These are phyloP conservation scores for Cryptococcus jaspeensis DNA, from an alignment of 1,284 basidiomycete species.

Conservation along the genomic window DNA sequence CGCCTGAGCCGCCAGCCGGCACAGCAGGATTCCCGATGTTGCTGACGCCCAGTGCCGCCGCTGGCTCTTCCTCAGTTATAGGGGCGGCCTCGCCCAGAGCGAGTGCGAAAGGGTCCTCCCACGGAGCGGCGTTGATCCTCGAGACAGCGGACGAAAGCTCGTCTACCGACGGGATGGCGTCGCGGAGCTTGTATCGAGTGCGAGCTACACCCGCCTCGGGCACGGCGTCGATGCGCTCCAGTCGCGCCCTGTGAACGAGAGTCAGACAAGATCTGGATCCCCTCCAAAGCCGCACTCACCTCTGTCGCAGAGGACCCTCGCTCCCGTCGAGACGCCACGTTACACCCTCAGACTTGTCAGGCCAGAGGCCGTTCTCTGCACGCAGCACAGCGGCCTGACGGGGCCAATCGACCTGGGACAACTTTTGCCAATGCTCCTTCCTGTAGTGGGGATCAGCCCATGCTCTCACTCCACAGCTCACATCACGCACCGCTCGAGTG, in stretches of 20 bases:
- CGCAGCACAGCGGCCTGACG: slow-evolving; percentile 38
- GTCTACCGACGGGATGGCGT: slow-evolving; percentile 61
- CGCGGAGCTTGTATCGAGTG: slow-evolving; percentile 49
- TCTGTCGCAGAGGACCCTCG: slow-evolving; percentile 78
- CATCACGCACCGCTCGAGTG: slow-evolving; percentile 35
- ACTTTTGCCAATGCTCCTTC: slow-evolving; percentile 49
- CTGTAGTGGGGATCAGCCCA: slow-evolving; percentile 19
- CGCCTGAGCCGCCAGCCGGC: background rate
- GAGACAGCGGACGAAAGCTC: slow-evolving; percentile 61
- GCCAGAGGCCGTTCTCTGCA: slow-evolving; percentile 75
- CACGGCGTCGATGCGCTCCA: slow-evolving; percentile 38
- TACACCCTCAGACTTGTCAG: slow-evolving; percentile 55
- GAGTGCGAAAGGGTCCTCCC: slow-evolving; percentile 75
- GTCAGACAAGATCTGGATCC: background rate
- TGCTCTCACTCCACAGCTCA: background rate
- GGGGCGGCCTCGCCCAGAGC: slow-evolving; percentile 62
- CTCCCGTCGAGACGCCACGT: slow-evolving; percentile 81
- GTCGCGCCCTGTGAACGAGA: slow-evolving; percentile 23
- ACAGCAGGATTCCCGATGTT: background rate
- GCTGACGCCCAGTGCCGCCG: background rate
- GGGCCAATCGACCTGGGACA: slow-evolving; percentile 49
- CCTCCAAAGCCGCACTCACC: slow-evolving; percentile 54
- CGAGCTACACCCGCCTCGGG: slow-evolving; percentile 41
- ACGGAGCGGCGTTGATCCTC: slow-evolving; percentile 68
- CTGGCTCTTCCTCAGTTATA: slow-evolving; percentile 60